phyloP scores from a whole-genome alignment of 177 flowering plant genomes.

The Vitis hybrid region DNA sequence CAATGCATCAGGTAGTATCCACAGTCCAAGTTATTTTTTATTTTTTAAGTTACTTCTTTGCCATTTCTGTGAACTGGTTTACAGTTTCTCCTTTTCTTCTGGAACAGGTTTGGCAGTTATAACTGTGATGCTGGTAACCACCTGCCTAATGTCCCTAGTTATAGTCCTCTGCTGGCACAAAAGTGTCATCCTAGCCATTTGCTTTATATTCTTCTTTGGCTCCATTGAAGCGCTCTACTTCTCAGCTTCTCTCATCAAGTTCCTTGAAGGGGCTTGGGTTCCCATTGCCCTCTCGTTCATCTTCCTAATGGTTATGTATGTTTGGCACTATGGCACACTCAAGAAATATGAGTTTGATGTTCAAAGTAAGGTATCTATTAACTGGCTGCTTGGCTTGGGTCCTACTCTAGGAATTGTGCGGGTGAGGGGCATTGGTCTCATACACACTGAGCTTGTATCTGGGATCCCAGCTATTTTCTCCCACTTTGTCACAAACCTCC shows the following conservation, averaged over 20 bases:
- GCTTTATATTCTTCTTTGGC: slow-evolving; percentile 63
- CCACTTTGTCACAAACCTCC: slow-evolving; percentile 75
- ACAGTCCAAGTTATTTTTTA: too few relatives aligned
- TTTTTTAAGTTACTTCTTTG: neutral
- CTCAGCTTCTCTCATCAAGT: slow-evolving; percentile 77
- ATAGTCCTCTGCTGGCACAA: slow-evolving; percentile 68
- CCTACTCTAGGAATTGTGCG: slow-evolving; percentile 64
- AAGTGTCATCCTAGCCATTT: slow-evolving; percentile 44
- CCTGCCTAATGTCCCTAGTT: slow-evolving; percentile 80
- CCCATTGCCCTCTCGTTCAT: slow-evolving; percentile 61
- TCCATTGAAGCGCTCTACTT: slow-evolving; percentile 71
- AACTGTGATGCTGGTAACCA: slow-evolving; percentile 75
- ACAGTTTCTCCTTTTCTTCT: slow-evolving; percentile 9
- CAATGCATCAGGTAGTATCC: slow-evolving; percentile 64
- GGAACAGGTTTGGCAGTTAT: slow-evolving; percentile 72
- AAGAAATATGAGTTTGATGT: slow-evolving; percentile 72
- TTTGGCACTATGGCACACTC: slow-evolving; percentile 75
- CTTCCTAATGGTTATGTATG: slow-evolving; percentile 49
- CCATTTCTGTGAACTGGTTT: neutral
- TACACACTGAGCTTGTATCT: slow-evolving; percentile 73
- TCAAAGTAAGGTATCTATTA: slow-evolving; percentile 66
- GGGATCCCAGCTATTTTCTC: slow-evolving; percentile 82
- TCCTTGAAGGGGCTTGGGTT: slow-evolving; percentile 80
- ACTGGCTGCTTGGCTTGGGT: slow-evolving; percentile 64
- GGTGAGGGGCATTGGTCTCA: slow-evolving; percentile 68